Conservation (phyloP, 2,329 filamentous ascomycete genomes). For the Huntiella abstrusa region DNA sequence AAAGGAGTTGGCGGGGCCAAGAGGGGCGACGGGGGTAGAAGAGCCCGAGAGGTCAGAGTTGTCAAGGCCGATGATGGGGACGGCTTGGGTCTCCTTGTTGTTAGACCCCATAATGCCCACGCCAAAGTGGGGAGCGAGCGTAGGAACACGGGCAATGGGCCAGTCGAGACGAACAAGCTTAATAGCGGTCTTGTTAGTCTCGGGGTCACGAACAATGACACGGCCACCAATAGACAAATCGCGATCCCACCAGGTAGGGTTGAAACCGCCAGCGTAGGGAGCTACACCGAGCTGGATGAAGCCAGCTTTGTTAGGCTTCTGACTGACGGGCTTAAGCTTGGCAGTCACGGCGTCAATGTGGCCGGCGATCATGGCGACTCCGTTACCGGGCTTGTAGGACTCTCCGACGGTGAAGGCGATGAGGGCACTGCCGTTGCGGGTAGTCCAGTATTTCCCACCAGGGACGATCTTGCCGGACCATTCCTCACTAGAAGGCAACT, state of each 20-base stretch:
- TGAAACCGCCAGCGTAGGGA: slow-evolving; percentile 76
- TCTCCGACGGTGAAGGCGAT: slow-evolving; percentile 73
- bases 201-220: slow-evolving; percentile 60
- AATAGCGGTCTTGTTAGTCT: slow-evolving; percentile 55
- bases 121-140: slow-evolving; percentile 86
- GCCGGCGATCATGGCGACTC: slow-evolving; percentile 71
- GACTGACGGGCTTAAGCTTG: slow-evolving; percentile 77
- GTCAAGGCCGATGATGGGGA: slow-evolving; percentile 82
- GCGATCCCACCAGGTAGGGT: slow-evolving; percentile 90
- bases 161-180: slow-evolving; percentile 82
- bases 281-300: slow-evolving; percentile 82
- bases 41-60: slow-evolving; percentile 35
- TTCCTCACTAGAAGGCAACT: slow-evolving; percentile 57
- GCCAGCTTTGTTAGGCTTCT: slow-evolving; percentile 64
- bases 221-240: slow-evolving; percentile 81
- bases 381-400: slow-evolving; percentile 67
- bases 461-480: slow-evolving; percentile 56
- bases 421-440: slow-evolving; percentile 67
- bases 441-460: slow-evolving; percentile 77
- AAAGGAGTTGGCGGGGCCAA: slow-evolving; percentile 55
- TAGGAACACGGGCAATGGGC: slow-evolving; percentile 85
- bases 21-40: slow-evolving; percentile 15
- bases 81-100: slow-evolving; percentile 84
- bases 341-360: slow-evolving; percentile 88
- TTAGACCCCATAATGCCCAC: slow-evolving; percentile 45